Conservation (phyloP, 768 basidiomycete species). For the Coprinopsis sp. region DNA sequence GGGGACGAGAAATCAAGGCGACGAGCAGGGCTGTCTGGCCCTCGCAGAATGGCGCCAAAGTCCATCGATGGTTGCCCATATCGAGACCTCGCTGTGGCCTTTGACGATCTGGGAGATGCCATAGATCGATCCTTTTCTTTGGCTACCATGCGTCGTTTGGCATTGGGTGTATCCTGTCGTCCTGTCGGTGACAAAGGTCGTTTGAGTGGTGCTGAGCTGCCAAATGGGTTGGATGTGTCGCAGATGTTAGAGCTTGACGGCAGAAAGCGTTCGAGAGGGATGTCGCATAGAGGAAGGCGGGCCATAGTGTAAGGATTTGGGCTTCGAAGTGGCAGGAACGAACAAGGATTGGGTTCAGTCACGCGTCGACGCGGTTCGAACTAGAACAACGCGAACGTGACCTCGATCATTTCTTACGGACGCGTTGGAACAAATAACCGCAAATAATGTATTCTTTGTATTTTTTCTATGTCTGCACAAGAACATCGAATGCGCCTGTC, state of each 20-base stretch:
- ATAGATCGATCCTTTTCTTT: constrained; percentile 43
- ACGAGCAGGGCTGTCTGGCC: constrained; percentile 42
- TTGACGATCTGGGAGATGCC: background rate
- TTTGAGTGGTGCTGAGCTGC: constrained; percentile 33
- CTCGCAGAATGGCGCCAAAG: constrained; percentile 21
- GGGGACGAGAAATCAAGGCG: constrained; percentile 46
- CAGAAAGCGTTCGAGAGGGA: constrained; percentile 55
- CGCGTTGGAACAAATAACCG: constrained; percentile 2
- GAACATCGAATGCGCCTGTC: constrained; percentile 92
- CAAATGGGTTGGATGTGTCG: constrained; percentile 23
- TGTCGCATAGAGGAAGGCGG: constrained; percentile 53
- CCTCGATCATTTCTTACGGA: constrained; percentile 5
- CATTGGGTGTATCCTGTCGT: constrained; percentile 47
- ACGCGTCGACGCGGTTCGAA: constrained; percentile 9
- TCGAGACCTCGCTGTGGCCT: background rate
- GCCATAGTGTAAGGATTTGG: constrained; percentile 22
- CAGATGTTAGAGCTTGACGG: constrained; percentile 25
- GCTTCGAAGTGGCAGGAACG: no score
- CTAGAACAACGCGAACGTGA: no score
- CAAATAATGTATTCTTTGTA: constrained; percentile 7
- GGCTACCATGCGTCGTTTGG: constrained; percentile 65
- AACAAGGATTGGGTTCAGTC: no score
- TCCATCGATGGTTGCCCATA: constrained; percentile 2
- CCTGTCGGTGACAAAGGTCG: constrained; percentile 57
- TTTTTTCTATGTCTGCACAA: constrained; percentile 38